Percentiles rank a stretch among this genome's conserved stretches.
Conservation (phyloP, 306 rosid species). For the Cucumis cinereus region DNA sequence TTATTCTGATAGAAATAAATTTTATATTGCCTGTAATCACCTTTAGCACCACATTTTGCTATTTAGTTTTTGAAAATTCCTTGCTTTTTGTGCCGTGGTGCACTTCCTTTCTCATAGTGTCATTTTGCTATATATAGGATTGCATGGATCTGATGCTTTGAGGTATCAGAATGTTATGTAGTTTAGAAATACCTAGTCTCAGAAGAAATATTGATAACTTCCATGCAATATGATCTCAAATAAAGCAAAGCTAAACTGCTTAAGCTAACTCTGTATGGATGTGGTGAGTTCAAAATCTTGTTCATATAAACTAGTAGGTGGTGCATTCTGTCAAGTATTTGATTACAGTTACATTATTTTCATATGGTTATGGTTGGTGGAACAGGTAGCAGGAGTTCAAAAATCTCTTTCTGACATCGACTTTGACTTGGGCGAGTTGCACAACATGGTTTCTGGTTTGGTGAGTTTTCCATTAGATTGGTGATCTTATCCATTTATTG, state of each 20-base stretch:
- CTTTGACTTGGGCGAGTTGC: constrained; percentile 45
- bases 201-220: not conserved
- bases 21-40: not conserved
- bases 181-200: not conserved
- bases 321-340: not conserved
- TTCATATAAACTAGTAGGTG: not conserved
- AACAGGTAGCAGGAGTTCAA: constrained; percentile 72
- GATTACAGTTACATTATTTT: not conserved
- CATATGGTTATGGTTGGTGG: constrained; percentile 17
- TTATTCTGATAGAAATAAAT: not conserved
- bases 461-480: constrained; percentile 38
- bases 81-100: not conserved
- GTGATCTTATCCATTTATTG: not conserved
- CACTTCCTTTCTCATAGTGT: not conserved
- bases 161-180: not conserved
- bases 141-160: not conserved
- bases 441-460: constrained; percentile 46
- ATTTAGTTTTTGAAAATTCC: not conserved
- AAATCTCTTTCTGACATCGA: constrained; percentile 37
- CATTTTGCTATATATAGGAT: not conserved
- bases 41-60: not conserved
- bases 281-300: not conserved
- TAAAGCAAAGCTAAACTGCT: not conserved
- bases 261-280: not conserved
- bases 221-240: not conserved